Percentiles rank a stretch among this genome's conserved stretches.
Conservation (phyloP, 192 early-diverging fungal genomes). For the Haplosporangium gracile region DNA sequence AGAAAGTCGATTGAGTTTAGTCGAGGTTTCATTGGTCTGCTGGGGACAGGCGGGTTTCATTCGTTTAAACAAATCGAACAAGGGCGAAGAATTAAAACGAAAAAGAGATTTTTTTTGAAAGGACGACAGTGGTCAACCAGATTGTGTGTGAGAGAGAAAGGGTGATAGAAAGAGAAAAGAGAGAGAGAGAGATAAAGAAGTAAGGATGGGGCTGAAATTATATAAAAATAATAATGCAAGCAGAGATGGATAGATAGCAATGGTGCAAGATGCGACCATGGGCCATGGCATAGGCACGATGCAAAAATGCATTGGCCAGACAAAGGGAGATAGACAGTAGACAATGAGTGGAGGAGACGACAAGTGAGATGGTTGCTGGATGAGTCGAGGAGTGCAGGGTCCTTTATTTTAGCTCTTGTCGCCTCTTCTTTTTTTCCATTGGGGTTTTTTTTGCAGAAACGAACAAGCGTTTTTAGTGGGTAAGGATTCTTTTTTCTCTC, state of each 20-base stretch:
- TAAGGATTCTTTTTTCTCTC: no score
- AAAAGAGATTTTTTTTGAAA: background rate
- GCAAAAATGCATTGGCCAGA: conserved; percentile 7
- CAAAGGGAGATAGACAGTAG: background rate
- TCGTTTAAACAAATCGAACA: background rate
- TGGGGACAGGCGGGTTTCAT: background rate
- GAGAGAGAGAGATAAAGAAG: background rate
- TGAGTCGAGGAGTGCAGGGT: background rate
- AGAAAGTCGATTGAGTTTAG: background rate
- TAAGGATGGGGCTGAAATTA: background rate
- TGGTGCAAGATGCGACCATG: background rate
- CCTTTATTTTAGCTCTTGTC: background rate
- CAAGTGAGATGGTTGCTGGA: background rate
- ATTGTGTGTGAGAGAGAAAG: background rate
- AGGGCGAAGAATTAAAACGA: background rate
- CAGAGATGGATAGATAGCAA: background rate
- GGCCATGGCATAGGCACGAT: background rate
- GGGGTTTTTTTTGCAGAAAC: no score
- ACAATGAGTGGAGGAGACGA: background rate
- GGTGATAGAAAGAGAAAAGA: background rate
- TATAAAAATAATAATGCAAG: background rate
- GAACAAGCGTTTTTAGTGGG: background rate
- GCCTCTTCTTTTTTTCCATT: background rate
- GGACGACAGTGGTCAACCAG: background rate
- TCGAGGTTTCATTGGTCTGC: background rate